Evolutionary conservation across 2,329 filamentous ascomycete genomes (phyloP).

Genomic region (Aureobasidium sp.): DNA sequence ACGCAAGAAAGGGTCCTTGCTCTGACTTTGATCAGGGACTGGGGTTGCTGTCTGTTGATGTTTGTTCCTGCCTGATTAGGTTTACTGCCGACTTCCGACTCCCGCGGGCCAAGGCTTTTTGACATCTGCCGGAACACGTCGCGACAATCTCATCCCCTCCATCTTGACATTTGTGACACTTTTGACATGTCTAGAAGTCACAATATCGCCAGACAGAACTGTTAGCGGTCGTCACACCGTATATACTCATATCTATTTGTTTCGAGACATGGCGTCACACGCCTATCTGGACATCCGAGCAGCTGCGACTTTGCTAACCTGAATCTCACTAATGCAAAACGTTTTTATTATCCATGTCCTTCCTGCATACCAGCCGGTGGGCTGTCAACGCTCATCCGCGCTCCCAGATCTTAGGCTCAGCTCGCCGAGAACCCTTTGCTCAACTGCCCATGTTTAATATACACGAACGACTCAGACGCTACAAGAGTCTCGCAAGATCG

Average conservation of each 20-base stretch:
- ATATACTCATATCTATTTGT: background rate
- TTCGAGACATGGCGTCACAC: too few relatives aligned
- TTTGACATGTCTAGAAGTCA: background rate
- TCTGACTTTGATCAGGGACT: too few relatives aligned
- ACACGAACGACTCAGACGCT: background rate
- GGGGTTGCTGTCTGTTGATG: constrained; percentile 6
- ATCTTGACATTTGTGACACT: too few relatives aligned
- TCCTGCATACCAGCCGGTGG: background rate
- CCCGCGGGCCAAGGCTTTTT: background rate
- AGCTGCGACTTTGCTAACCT: background rate
- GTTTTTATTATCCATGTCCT: constrained; percentile 12
- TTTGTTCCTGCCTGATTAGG: constrained; percentile 13
- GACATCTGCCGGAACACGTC: background rate
- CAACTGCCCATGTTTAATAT: background rate
- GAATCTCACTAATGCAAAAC: background rate
- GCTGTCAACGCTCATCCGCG: too few relatives aligned
- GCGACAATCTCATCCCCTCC: too few relatives aligned
- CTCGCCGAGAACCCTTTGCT: constrained; percentile 14
- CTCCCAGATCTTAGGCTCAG: constrained; percentile 1
- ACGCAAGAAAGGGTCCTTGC: background rate
- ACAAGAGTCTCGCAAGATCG: too few relatives aligned
- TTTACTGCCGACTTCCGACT: constrained; percentile 6
- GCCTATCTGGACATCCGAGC: background rate
- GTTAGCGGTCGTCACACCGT: background rate
- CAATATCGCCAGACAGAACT: background rate